Evolutionary conservation across 441 rosid species (phyloP).

Genomic region (Aleurites moluccanus): DNA sequence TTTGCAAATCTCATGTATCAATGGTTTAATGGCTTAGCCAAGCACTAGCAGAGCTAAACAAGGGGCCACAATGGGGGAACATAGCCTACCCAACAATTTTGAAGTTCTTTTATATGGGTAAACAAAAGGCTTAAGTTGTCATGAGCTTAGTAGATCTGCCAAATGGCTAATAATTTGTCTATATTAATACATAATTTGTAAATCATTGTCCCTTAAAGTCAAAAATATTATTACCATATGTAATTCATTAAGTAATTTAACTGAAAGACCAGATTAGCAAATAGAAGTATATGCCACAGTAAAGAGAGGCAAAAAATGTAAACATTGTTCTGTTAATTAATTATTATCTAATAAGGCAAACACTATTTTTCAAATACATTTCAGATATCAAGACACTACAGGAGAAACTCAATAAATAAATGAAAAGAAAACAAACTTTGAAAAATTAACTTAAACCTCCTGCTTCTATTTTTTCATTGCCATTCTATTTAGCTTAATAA

Average conservation of each 20-base stretch:
- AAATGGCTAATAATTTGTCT: background rate
- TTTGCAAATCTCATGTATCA: background rate
- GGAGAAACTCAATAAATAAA: too few relatives aligned
- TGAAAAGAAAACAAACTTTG: too few relatives aligned
- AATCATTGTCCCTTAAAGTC: too few relatives aligned
- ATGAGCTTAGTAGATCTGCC: background rate
- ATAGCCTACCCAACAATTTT: background rate
- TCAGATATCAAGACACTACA: too few relatives aligned
- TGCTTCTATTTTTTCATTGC: too few relatives aligned
- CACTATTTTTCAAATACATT: too few relatives aligned
- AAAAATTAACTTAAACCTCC: too few relatives aligned
- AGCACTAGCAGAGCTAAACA: background rate
- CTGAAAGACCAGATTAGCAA: too few relatives aligned
- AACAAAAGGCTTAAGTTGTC: background rate
- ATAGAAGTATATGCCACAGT: background rate
- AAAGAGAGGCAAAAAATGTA: too few relatives aligned
- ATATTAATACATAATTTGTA: background rate
- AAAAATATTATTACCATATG: background rate
- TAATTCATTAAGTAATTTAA: background rate
- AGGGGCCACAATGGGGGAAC: background rate
- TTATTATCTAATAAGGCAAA: too few relatives aligned
- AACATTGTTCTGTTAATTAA: too few relatives aligned
- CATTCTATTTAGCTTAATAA: too few relatives aligned
- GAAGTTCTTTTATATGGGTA: background rate
- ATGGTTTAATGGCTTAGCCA: conserved; percentile 7